Evolutionary conservation across 441 rosid genomes (phyloP), one percentile per base, ranked within the genome.

Genomic region (Arabidopsis hybrid): DNA sequence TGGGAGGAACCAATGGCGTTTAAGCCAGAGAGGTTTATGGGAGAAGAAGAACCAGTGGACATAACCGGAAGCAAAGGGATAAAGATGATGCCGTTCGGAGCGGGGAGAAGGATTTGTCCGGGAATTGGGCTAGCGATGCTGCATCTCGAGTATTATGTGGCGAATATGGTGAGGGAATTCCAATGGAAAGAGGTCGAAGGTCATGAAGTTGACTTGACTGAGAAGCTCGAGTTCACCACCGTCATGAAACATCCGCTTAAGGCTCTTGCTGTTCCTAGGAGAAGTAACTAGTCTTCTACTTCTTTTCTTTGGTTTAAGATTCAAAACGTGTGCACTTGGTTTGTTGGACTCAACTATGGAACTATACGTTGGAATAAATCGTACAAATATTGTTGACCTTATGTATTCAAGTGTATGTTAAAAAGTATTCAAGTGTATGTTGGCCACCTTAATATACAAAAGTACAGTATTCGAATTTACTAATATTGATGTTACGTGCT

Each of bases 1-100:
- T 47, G 52, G 52, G 52, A 47, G 26, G 52, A 47, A 47, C 52
- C 52, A 47, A 47, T 47, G 52, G 26, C 11, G 21, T 47, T 47
- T 11, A 47, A 47, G 2, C 52, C 52, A 3, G 52, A 47, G 52
- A 47, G 52, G 26, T 47, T 47, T 47, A 47, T 47, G 9, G 26
- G 26, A 1, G 52, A 47, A 17, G 21, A 47, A 47, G 52, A 47
- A 47, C 7, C 52, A 1, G 52, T 47, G 52, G 52, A 47, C 26
- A 16, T 47, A 2, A 47, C 52, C 26, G 52, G 52, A 8, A 47
- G 52, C 3, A 47, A 11, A 16, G 52, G 52, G 52, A 47, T 47
- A 47, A 47, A 47, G 26, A 47, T 47, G 52, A 47, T 47, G 52
- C 52, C 52, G 2, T 47, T 47, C 1, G 52, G 52, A 47, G 52